These are phyloP conservation scores for Penicillium cosmopolitanum DNA, from an alignment of 495 filamentous ascomycete genomes.

Conservation along the genomic window DNA sequence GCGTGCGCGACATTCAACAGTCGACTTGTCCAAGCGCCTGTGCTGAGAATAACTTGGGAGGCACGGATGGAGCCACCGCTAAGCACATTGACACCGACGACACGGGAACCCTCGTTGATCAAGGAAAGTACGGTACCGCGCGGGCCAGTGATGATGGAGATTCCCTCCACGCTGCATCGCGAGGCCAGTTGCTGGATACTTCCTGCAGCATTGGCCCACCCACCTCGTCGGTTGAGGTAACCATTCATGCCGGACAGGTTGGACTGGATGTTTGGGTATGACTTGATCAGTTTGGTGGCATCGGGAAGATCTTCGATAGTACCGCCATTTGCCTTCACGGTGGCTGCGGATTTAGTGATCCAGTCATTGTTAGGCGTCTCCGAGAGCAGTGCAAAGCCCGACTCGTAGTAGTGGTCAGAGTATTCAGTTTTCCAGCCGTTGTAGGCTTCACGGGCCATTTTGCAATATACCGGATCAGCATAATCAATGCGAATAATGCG, in stretches of 20 bases:
- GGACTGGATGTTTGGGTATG: constrained; percentile 30
- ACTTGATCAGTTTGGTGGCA: constrained; percentile 23
- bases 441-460: constrained; percentile 64
- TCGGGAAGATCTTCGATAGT: constrained; percentile 29
- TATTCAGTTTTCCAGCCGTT: constrained; percentile 61
- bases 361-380: constrained; percentile 31
- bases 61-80: constrained; percentile 58
- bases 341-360: constrained; percentile 26
- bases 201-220: constrained; percentile 76
- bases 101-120: constrained; percentile 23
- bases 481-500: constrained; percentile 75
- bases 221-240: constrained; percentile 68
- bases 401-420: constrained; percentile 31
- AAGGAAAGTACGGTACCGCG: constrained; percentile 34
- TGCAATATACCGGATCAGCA: constrained; percentile 64
- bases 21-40: constrained; percentile 76
- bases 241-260: constrained; percentile 46
- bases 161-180: constrained; percentile 29
- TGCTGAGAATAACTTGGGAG: constrained; percentile 70
- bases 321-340: constrained; percentile 23
- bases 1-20: constrained; percentile 49
- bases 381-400: constrained; percentile 33
- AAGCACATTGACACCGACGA: constrained; percentile 56
- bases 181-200: constrained; percentile 62
- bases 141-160: constrained; percentile 34